Evolutionary conservation across 169 alveolate genomes (phyloP), one percentile per base, ranked within the genome.

Genomic region (Cryptosporidium ryanae): DNA sequence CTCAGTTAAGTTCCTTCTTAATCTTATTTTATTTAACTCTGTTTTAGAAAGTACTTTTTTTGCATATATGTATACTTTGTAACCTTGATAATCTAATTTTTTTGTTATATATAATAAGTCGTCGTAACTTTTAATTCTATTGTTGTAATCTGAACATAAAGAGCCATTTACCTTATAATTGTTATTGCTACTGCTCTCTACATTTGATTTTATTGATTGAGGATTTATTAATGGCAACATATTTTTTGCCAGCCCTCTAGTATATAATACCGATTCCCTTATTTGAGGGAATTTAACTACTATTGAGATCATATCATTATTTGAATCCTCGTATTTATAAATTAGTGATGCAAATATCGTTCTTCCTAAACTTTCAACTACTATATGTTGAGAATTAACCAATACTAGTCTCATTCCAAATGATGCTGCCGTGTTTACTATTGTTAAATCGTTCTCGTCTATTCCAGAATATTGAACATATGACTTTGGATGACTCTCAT

Each of bases 391-490:
- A 32, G 87, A 59, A 46, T 76, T 76, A 12, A 61, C 64, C 23
- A 76, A 46, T 25, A 76, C 87, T 63, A 76, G 10, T 18, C 87
- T 76, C 87, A 76, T 76, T 32, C 87, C 87, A 61, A 67, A 76
- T 25, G 76, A 55, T 59, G 87, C 87, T 17, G 87, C 87, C 3
- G 87, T 61, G 25, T 76, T 67, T 21, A 76, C 87, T 12, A 76
- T 76, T 18, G 87, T 76, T 65, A 76, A 38, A 25, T 76, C 87
- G 34, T 34, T 43, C 29, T 76, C 87, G 15, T 76, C 87, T 1
- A 76, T 59, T 27, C 87, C 87, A 15, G 87, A 76, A 29, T 76
- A 76, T 44, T 76, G 76, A 15, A 76, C 87, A 61, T 76, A 61
- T 21, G 87, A 32, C 48, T 48, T 76, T 13, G 87, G 87, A 43